Base-by-base conservation (phyloP, 2,329 filamentous ascomycete species). In the Penicillium concentricum region DNA sequence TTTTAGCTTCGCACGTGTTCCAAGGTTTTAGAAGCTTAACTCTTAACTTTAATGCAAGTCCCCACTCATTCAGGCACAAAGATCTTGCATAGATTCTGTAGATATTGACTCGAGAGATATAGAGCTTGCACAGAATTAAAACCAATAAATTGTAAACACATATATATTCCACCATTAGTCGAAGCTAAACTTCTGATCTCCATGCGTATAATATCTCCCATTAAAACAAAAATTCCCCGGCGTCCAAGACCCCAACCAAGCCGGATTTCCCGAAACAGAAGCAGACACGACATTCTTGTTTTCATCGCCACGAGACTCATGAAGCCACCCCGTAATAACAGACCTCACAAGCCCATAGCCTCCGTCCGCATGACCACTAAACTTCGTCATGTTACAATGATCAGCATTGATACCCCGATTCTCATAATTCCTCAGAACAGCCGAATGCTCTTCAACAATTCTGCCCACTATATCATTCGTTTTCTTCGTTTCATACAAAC, bases 371-470 rank as follows among this genome's bases (percentile, higher is more conserved):
- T 38, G 26, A 2, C 49, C 37, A 18, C 34, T 18, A 6, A 61
- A 61, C 22, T 20, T 52, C 5, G 50, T 41, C 30, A 61, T 59
- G 2, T 51, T 46, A 32, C 35, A 51, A 51, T 61, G 59, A 30
- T 61, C 47, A 3, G 44, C 57, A 32, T 54, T n/a, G 6, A 61
- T 48, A 4, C 53, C 49, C 20, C 53, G 26, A 8, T 12, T 56
- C 6, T 48, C 47, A 50, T 43, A 51, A 6, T 39, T 45, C 10
- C 16, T 46, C 20, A 61, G 28, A 39, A 61, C 46, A 13, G 59
- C 59, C 18, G 53, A 57, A 8, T 56, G 34, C 7, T 57, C 54
- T n/a, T 48, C 48, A 8, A 61, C 57, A 34, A 61, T 57, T 39
- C 57, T 61, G 0, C 59, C 59, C 16, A 61, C 47, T 26, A 32